Base-by-base conservation (phyloP, 345 rosid species). In the Eucalyptus camaldulensis region DNA sequence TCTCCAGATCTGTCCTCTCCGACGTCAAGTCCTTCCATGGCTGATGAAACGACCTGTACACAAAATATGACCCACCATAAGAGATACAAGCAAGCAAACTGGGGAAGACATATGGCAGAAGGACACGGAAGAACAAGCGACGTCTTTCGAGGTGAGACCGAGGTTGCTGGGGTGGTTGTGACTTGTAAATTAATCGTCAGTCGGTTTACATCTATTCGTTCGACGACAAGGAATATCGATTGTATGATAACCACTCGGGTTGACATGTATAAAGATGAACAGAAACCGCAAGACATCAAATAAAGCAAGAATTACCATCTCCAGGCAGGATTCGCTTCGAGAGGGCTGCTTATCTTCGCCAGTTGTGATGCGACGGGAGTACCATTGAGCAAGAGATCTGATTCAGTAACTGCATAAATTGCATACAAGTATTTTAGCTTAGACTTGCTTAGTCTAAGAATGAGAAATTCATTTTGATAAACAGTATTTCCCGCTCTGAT, bases 241-340 rank as follows among this genome's bases (percentile, higher is more conserved):
- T 43, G 8, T 40, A 76, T 5, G 60, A 86, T 86, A 56, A n/a
- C 60, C 29, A 12, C 43, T 17, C 25, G 43, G 43, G 37, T 49
- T 9, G 54, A 86, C 33, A 16, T n/a, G 87, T 51, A 51, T 43
- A 21, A 40, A 44, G 27, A 76, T 12, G 45, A 40, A 76, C 85
- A 40, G 9, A 40, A 40, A 21, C 85, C 47, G 1, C 47, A 22
- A 76, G 47, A 76, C 2, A 44, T 76, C 47, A 10, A 11, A 45
- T 21, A 54, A 50, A 40, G 15, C 7, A 53, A 80, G 31, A 19
- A 58, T 92, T 96, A 96, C 99, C 99, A 96, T 96, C 96, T 96
- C 99, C 99, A 96, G 87, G 90, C 89, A 47, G 96, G 96, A 91
- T 92, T 91, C 7, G 94, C 95, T 93, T 97, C 99, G 49, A 95